Evolutionary conservation across 371 early-diverging fungal species (phyloP).

Genomic region (Lichtheimia hyalospora): DNA sequence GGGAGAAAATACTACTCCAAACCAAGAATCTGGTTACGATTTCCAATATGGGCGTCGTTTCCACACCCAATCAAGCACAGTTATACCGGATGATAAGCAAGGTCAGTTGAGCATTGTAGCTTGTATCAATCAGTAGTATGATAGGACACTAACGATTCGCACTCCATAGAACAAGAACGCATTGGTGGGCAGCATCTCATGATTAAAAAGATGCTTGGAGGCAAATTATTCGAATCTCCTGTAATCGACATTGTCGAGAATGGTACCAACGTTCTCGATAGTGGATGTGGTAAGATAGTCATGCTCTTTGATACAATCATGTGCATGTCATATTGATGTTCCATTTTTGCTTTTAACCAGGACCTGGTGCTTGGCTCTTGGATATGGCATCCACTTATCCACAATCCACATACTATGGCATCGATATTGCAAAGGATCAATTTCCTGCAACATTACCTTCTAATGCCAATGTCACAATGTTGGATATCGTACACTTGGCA

Average conservation of each 20-base stretch:
- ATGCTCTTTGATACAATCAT: too few relatives aligned
- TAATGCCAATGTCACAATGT: conserved; percentile 45
- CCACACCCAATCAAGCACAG: too few relatives aligned
- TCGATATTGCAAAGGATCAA: conserved; percentile 15
- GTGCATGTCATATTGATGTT: background rate
- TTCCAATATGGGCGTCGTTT: too few relatives aligned
- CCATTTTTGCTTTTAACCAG: conserved; percentile 9
- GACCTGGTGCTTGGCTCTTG: conserved; percentile 28
- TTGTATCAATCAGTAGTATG: too few relatives aligned
- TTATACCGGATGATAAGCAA: too few relatives aligned
- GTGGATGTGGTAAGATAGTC: conserved; percentile 16
- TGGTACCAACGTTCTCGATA: conserved; percentile 21
- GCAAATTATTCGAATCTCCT: conserved; percentile 6
- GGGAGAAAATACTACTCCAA: too few relatives aligned
- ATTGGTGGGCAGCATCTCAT: background rate
- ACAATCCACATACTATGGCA: conserved; percentile 15
- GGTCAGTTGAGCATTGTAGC: too few relatives aligned
- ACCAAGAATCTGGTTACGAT: too few relatives aligned
- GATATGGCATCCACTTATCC: conserved; percentile 26
- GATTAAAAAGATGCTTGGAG: background rate
- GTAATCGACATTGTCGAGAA: conserved; percentile 9
- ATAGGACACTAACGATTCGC: too few relatives aligned
- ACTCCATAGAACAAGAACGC: too few relatives aligned
- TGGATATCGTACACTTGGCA: conserved; percentile 48
- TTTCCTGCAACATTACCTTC: conserved; percentile 16